phyloP scores from a whole-genome alignment of 768 basidiomycete genomes.

The Serendipita sp. region DNA sequence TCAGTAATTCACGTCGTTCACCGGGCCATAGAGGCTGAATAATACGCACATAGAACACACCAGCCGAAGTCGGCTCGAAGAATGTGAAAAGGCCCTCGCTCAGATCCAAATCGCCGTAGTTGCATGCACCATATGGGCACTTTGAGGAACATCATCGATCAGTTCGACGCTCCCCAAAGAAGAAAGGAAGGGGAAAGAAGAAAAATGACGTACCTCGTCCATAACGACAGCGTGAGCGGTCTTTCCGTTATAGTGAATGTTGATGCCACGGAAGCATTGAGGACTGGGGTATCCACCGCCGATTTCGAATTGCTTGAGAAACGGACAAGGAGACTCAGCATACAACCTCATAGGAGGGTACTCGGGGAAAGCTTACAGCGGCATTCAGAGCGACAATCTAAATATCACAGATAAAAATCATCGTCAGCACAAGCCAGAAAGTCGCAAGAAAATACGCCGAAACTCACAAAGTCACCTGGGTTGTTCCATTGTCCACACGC shows the following conservation, averaged over 20 bases:
- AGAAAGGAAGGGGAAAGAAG: neutral
- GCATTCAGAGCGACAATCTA: constrained; percentile 42
- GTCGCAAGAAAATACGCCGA: neutral
- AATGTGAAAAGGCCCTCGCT: constrained; percentile 47
- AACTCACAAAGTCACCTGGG: constrained; percentile 30
- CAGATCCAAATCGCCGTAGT: constrained; percentile 50
- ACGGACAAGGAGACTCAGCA: constrained; percentile 19
- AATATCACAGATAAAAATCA: constrained; percentile 2
- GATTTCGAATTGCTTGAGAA: constrained; percentile 28
- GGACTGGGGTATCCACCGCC: constrained; percentile 49
- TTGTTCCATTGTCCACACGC: constrained; percentile 35
- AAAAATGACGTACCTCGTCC: constrained; percentile 37
- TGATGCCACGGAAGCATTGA: constrained; percentile 44
- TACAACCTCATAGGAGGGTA: neutral
- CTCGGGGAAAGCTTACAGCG: constrained; percentile 5
- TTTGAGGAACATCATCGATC: constrained; percentile 19
- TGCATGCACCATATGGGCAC: constrained; percentile 47
- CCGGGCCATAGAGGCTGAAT: too few species aligned
- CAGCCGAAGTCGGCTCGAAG: constrained; percentile 34
- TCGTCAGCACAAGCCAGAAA: neutral
- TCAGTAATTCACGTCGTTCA: too few species aligned
- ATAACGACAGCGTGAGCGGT: constrained; percentile 40
- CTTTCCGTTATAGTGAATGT: constrained; percentile 46
- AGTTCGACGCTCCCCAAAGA: neutral
- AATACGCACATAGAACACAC: constrained; percentile 40